Conservation (phyloP, 495 filamentous ascomycete genomes). For the Xylaria intraflava region DNA sequence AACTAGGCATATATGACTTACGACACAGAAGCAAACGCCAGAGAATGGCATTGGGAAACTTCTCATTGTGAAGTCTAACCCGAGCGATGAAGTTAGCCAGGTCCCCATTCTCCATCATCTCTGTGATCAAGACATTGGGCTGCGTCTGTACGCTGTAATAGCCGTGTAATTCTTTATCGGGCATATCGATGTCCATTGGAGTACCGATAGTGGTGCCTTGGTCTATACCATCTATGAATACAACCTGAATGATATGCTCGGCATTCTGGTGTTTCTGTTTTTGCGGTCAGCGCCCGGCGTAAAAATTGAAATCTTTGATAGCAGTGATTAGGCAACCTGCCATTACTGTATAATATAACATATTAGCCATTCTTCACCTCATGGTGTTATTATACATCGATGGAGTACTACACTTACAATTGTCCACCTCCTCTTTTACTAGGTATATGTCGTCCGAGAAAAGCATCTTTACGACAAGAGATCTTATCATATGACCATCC, state of each 20-base stretch:
- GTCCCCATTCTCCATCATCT: conserved; percentile 5
- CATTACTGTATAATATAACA: not conserved
- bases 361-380: not conserved
- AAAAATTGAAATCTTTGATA: not conserved
- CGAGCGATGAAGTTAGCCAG: not conserved
- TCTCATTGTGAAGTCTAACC: not conserved
- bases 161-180: not conserved
- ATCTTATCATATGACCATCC: not conserved
- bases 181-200: not conserved
- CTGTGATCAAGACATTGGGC: not conserved
- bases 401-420: not conserved
- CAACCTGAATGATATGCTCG: conserved; percentile 1
- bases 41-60: not conserved
- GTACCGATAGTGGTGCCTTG: not conserved
- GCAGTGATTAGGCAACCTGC: not conserved
- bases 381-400: not conserved
- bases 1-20: not conserved
- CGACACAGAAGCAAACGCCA: conserved; percentile 2
- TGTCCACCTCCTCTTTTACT: not conserved
- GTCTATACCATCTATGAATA: not conserved
- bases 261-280: not conserved
- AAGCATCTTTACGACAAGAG: not conserved
- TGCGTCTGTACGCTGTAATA: not conserved
- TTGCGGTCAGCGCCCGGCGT: not conserved
- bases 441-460: not conserved